Conservation (phyloP, 306 rosid species). For the Lathyrus sativus region DNA sequence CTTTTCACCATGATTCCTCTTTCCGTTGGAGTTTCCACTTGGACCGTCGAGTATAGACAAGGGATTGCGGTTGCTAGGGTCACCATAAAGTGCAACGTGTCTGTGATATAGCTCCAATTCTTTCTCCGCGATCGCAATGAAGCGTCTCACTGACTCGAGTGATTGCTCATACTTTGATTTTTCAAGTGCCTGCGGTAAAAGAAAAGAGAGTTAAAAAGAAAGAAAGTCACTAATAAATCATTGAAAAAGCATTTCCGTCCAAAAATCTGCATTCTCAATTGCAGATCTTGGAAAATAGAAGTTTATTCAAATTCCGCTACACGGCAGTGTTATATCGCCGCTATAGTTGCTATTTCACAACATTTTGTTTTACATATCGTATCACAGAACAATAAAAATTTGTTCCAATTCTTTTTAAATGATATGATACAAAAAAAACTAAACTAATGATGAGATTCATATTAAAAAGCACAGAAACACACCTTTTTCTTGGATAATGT, state of each 20-base stretch:
- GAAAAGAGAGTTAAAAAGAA: conserved; percentile 22
- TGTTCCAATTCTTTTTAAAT: background rate
- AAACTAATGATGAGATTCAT: conserved; percentile 15
- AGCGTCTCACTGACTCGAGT: conserved; percentile 77
- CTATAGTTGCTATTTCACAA: background rate
- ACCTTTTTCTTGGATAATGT: conserved; percentile 92
- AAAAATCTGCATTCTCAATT: background rate
- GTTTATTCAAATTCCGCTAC: background rate
- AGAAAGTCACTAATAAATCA: background rate
- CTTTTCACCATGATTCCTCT: conserved; percentile 38
- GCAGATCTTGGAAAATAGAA: background rate
- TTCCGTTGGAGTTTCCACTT: conserved; percentile 37
- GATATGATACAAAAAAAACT: conserved; percentile 2
- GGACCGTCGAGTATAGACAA: conserved; percentile 59
- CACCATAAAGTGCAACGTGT: conserved; percentile 81
- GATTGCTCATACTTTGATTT: conserved; percentile 91
- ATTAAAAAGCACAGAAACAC: conserved; percentile 38
- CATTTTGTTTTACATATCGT: no score
- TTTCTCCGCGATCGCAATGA: conserved; percentile 81
- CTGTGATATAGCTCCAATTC: conserved; percentile 84
- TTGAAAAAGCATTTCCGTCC: background rate
- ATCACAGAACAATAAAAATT: no score
- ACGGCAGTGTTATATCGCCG: background rate
- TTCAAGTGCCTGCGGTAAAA: conserved; percentile 74
- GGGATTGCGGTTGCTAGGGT: conserved; percentile 68